These are phyloP conservation scores for Phoma sp. DNA, from an alignment of 2,329 filamentous ascomycete species.

Conservation along the genomic window DNA sequence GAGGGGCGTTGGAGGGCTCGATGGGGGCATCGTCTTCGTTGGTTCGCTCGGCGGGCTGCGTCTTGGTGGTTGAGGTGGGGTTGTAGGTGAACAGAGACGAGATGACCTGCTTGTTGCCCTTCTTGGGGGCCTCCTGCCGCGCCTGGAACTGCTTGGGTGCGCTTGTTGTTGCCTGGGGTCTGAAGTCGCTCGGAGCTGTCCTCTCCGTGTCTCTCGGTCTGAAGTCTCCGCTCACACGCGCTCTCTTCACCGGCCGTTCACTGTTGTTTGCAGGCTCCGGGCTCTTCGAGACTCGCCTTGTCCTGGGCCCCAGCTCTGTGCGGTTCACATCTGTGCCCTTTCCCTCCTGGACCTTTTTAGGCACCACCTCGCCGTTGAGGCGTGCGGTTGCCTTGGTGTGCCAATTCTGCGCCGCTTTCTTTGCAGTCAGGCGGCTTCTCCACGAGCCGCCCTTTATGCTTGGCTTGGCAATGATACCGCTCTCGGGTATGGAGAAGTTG, in stretches of 20 bases:
- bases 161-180: slow-evolving; percentile 38
- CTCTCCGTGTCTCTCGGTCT: slow-evolving; percentile 35
- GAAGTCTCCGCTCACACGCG: slow-evolving; percentile 49
- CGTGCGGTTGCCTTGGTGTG: slow-evolving; percentile 52
- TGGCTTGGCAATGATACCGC: slow-evolving; percentile 66
- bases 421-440: slow-evolving; percentile 84
- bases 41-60: slow-evolving; percentile 35
- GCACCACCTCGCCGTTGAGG: slow-evolving; percentile 35
- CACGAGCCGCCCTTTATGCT: slow-evolving; percentile 89
- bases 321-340: slow-evolving; percentile 40
- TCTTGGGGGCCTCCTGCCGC: slow-evolving; percentile 42
- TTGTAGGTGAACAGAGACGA: slow-evolving; percentile 95
- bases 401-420: slow-evolving; percentile 67
- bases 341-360: slow-evolving; percentile 26
- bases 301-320: slow-evolving; percentile 37
- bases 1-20: slow-evolving; percentile 87
- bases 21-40: slow-evolving; percentile 53
- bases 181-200: slow-evolving; percentile 29
- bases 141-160: slow-evolving; percentile 39
- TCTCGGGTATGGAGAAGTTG: slow-evolving; percentile 83
- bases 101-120: slow-evolving; percentile 69
- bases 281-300: slow-evolving; percentile 24
- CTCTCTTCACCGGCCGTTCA: slow-evolving; percentile 43
- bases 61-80: slow-evolving; percentile 71
- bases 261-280: slow-evolving; percentile 20